Evolutionary conservation across 805 yeast species (phyloP), one percentile per base, ranked within the genome.

Genomic region (Blastobotrys mokoenaii): DNA sequence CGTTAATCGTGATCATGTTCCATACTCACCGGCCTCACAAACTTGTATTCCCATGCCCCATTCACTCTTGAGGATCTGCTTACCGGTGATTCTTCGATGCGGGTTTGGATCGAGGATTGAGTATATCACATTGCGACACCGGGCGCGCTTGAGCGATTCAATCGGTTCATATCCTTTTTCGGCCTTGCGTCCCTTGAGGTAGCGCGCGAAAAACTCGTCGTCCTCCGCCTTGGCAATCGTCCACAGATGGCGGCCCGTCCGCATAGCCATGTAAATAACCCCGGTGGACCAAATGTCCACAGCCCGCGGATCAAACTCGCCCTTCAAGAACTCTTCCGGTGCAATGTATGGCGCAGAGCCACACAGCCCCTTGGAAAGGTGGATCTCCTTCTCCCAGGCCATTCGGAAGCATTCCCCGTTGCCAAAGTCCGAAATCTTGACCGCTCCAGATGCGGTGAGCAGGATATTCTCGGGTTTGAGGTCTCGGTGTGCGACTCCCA

Each of bases 161-260:
- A 90, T 87, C 1, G 97, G 97, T 58, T 84, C 94, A 59, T 86
- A 93, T 1, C 97, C 97, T 17, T 80, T 74, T 17, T 83, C 80
- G 51, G 83, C 84, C 60, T 82, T 86, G 48, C 97, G 72, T 47
- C 85, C 88, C 41, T 72, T 72, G 48, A 89, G 65, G 60, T 90
- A 90, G 55, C 76, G 80, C 35, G 72, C 67, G 62, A 79, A 90
- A 58, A 85, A 86, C 55, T 82, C 94, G 60, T 90, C 97, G 38
- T 80, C 85, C 27, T 70, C 73, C 47, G 77, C 76, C 25, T 65
- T 66, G 1, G 97, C 96, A 47, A 79, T 67, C 55, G 84, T 79
- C 97, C 97, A 90, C 44, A 93, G 65, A 58, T 90, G 96, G 44
- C 96, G 71, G 3, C 97, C 98, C 0, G 96, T 85, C 56, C 97